Conservation (phyloP, 805 yeast genomes). For the Candida broadrunensis region DNA sequence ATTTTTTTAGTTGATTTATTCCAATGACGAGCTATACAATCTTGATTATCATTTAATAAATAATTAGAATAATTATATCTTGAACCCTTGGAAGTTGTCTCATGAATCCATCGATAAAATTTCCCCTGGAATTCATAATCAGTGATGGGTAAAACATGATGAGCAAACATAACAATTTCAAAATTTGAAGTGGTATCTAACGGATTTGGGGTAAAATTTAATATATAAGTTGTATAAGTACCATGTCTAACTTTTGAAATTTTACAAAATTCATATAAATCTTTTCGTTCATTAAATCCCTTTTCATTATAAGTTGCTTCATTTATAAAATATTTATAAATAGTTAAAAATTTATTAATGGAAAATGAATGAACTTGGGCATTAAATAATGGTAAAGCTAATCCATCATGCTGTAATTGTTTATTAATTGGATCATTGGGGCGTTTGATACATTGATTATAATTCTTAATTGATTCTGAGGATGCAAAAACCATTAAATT, state of each 20-base stretch:
- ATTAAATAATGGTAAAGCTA: conserved; percentile 8
- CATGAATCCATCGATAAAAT: conserved; percentile 7
- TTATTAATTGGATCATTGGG: neutral
- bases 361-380: conserved; percentile 1
- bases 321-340: neutral
- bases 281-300: conserved; percentile 4
- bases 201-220: conserved; percentile 7
- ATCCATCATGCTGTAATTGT: conserved; percentile 1
- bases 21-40: conserved; percentile 6
- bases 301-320: neutral
- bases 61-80: conserved; percentile 3
- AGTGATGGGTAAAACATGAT: conserved; percentile 6
- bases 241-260: conserved; percentile 1
- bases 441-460: neutral
- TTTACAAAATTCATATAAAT: conserved; percentile 5
- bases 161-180: conserved; percentile 7
- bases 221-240: conserved; percentile 2
- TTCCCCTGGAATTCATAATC: conserved; percentile 7
- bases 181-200: conserved; percentile 1
- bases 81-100: neutral
- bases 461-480: neutral
- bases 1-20: conserved; percentile 5
- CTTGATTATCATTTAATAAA: neutral
- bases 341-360: neutral
- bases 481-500: neutral